These are phyloP conservation scores for Diplodia scrobiculata DNA, from an alignment of 2,329 filamentous ascomycete genomes.

Conservation along the genomic window DNA sequence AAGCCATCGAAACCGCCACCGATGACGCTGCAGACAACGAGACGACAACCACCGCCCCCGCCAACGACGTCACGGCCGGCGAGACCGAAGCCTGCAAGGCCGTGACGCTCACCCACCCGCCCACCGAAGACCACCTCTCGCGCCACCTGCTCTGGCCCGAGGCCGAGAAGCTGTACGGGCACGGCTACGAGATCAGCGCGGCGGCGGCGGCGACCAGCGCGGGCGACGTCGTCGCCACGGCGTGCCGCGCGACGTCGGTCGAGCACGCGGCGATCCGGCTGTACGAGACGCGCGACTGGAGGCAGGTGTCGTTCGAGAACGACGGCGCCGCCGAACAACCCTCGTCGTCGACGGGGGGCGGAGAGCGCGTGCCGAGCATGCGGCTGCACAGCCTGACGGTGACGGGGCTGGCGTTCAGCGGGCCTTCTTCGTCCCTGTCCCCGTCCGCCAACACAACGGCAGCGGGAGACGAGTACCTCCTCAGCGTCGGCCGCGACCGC, in stretches of 20 bases:
- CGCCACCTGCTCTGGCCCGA: constrained; percentile 95
- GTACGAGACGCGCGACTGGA: constrained; percentile 85
- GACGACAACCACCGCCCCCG: constrained; percentile 53
- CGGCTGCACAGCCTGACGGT: constrained; percentile 75
- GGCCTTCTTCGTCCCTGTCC: neutral
- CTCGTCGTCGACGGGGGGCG: too few relatives aligned
- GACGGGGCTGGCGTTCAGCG: constrained; percentile 77
- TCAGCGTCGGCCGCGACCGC: constrained; percentile 88
- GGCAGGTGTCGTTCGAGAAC: constrained; percentile 74
- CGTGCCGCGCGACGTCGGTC: constrained; percentile 86
- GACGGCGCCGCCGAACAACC: too few relatives aligned
- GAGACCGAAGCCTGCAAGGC: constrained; percentile 47
- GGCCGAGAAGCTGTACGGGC: constrained; percentile 92
- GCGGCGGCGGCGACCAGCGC: constrained; percentile 72
- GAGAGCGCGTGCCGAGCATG: constrained; percentile 12
- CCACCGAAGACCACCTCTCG: constrained; percentile 84
- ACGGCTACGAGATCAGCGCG: constrained; percentile 94
- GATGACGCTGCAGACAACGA: constrained; percentile 30
- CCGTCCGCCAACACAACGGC: constrained; percentile 48
- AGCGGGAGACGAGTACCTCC: constrained; percentile 61
- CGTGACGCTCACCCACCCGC: constrained; percentile 70
- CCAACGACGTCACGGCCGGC: constrained; percentile 44
- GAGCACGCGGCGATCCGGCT: constrained; percentile 93
- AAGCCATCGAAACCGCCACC: constrained; percentile 67
- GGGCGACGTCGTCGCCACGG: constrained; percentile 76